Conservation (phyloP, 129 eudicot genomes). For the Ambrosia trifida region DNA sequence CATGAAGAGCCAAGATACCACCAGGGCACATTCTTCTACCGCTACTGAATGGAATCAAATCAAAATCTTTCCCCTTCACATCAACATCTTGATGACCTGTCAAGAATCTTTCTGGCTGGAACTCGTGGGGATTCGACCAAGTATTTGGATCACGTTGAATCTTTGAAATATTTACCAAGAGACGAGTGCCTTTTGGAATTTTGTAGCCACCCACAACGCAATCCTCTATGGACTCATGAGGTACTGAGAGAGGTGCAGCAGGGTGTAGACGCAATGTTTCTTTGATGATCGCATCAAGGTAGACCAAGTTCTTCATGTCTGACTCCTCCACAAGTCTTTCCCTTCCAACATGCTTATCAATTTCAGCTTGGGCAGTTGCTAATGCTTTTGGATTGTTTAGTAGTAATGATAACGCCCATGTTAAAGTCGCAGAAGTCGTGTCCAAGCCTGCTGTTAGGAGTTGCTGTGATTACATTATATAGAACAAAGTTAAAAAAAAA, state of each 20-base stretch:
- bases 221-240: not conserved
- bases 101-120: conserved; percentile 1
- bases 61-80: not conserved
- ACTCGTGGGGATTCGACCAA: not conserved
- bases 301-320: not conserved
- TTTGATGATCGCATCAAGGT: conserved; percentile 19
- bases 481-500: not conserved
- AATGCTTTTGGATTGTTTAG: no score
- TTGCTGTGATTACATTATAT: not conserved
- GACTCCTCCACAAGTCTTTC: no score
- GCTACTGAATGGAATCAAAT: conserved; percentile 1
- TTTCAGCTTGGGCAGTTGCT: no score
- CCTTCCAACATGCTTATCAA: no score
- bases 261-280: not conserved
- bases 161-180: not conserved
- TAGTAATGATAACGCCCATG: conserved; percentile 9
- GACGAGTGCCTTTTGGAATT: conserved; percentile 3
- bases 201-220: not conserved
- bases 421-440: not conserved
- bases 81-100: not conserved
- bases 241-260: not conserved
- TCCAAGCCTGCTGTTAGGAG: not conserved
- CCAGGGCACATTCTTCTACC: conserved; percentile 10
- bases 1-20: not conserved
- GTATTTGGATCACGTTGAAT: not conserved